A percentile compares a stretch with the other conserved stretches of the same genome.
phyloP scores from a whole-genome alignment of 1,284 basidiomycete species.

The Phlebopus sp. region DNA sequence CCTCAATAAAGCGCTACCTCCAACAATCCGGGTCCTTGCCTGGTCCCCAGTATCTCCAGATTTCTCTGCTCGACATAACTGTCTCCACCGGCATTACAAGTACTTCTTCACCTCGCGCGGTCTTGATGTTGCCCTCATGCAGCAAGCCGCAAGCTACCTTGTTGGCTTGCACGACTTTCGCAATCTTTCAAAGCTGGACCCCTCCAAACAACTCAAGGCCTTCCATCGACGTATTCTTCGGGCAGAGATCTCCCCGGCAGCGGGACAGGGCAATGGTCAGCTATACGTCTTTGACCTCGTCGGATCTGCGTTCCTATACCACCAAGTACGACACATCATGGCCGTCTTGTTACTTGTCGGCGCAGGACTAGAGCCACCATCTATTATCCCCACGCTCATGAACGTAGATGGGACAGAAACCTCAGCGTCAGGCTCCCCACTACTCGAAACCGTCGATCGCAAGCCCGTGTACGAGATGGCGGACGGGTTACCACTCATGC shows the following conservation, averaged over 20 bases:
- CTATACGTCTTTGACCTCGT: conserved; percentile 84
- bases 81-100: conserved; percentile 91
- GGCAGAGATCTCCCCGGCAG: conserved; percentile 56
- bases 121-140: conserved; percentile 78
- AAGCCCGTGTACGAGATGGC: conserved; percentile 96
- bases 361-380: conserved; percentile 72
- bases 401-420: conserved; percentile 50
- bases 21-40: conserved; percentile 87
- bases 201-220: conserved; percentile 87
- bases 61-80: conserved; percentile 91
- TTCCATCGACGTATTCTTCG: conserved; percentile 67
- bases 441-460: conserved; percentile 51
- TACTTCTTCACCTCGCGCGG: conserved; percentile 82
- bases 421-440: conserved; percentile 29
- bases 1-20: conserved; percentile 89
- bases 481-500: conserved; percentile 83
- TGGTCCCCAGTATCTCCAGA: conserved; percentile 86
- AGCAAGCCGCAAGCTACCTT: conserved; percentile 66
- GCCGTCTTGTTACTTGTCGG: conserved; percentile 91
- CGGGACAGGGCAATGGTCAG: conserved; percentile 18
- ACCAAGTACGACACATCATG: conserved; percentile 97
- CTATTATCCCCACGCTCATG: conserved; percentile 72
- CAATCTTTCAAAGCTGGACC: conserved; percentile 95
- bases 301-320: conserved; percentile 91
- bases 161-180: conserved; percentile 95